Evolutionary conservation across 2,329 filamentous ascomycete genomes (phyloP).

Genomic region (Aspergillus piperis): DNA sequence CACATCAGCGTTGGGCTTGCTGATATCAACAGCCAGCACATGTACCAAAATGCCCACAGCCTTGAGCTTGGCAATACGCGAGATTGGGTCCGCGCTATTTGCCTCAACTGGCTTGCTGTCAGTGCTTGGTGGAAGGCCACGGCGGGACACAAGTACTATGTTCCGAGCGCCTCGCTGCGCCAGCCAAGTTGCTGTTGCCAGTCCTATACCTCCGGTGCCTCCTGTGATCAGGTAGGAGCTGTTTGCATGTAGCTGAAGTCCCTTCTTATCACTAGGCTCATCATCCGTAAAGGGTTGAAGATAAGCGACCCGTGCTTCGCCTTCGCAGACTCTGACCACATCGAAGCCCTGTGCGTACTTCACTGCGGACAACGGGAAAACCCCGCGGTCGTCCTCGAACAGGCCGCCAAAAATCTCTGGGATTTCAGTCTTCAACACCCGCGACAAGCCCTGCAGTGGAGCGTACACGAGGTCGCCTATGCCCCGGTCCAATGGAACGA

Average conservation of each 20-base stretch:
- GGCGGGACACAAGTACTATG: slow-evolving; percentile 44
- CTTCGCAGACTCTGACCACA: slow-evolving; percentile 42
- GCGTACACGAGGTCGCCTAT: not conserved
- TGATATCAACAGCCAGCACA: no score
- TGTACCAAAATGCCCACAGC: no score
- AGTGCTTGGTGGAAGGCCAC: slow-evolving; percentile 37
- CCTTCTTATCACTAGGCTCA: not conserved
- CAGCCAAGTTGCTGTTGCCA: slow-evolving; percentile 41
- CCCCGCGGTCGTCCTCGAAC: slow-evolving; percentile 36
- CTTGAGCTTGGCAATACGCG: slow-evolving; percentile 20
- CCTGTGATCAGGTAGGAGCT: slow-evolving; percentile 50
- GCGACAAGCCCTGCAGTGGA: not conserved
- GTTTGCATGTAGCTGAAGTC: slow-evolving; percentile 9
- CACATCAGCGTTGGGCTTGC: no score
- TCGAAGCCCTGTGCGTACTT: slow-evolving; percentile 44
- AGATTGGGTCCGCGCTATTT: not conserved
- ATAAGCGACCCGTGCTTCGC: slow-evolving; percentile 34
- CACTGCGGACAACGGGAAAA: slow-evolving; percentile 39
- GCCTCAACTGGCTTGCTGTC: slow-evolving; percentile 25
- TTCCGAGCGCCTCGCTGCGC: slow-evolving; percentile 44
- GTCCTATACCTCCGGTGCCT: slow-evolving; percentile 44
- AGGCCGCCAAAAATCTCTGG: slow-evolving; percentile 38
- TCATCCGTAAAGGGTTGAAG: slow-evolving; percentile 23
- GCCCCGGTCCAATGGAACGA: not conserved
- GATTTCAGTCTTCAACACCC: not conserved